Percentiles rank a stretch among this genome's conserved stretches.
phyloP scores from a whole-genome alignment of 2,329 filamentous ascomycete genomes.

The Epichloe uncinata region DNA sequence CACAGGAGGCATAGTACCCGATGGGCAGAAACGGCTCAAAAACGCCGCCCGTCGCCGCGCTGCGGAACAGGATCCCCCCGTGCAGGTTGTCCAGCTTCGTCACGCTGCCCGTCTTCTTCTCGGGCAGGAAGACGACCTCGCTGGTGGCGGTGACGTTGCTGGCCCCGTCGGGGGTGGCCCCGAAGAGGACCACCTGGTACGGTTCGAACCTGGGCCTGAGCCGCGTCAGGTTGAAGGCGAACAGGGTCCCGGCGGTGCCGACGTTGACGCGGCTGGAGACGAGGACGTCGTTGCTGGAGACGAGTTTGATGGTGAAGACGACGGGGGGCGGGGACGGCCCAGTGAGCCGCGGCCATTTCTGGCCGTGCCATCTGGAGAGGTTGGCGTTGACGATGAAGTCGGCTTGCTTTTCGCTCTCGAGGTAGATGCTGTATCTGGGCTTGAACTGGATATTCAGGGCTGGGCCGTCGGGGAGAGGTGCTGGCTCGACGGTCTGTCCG shows the following conservation, averaged over 20 bases:
- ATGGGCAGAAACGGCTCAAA: constrained; percentile 31
- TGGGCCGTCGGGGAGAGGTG: constrained; percentile 15
- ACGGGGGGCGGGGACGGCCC: constrained; percentile 12
- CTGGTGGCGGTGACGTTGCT: constrained; percentile 22
- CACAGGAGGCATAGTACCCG: constrained; percentile 30
- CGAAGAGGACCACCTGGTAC: constrained; percentile 26
- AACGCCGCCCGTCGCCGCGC: constrained; percentile 18
- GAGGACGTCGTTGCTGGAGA: constrained; percentile 17
- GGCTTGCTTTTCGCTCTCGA: constrained; percentile 25
- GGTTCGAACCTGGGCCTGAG: constrained; percentile 23
- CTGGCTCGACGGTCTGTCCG: constrained; percentile 26
- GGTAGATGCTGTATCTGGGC: constrained; percentile 33
- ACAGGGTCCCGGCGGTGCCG: constrained; percentile 21
- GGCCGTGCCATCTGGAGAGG: constrained; percentile 27
- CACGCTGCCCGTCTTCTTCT: constrained; percentile 28
- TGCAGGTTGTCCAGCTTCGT: constrained; percentile 32
- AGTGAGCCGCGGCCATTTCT: constrained; percentile 19
- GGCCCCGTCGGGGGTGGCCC: constrained; percentile 16
- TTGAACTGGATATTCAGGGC: constrained; percentile 30
- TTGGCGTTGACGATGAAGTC: constrained; percentile 31
- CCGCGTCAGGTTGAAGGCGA: constrained; percentile 23
- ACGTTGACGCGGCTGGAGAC: constrained; percentile 20
- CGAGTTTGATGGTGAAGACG: constrained; percentile 24
- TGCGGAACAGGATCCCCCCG: constrained; percentile 30
- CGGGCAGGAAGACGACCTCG: constrained; percentile 28